phyloP scores from a whole-genome alignment of 129 eudicot species.

The Artemisia annua region DNA sequence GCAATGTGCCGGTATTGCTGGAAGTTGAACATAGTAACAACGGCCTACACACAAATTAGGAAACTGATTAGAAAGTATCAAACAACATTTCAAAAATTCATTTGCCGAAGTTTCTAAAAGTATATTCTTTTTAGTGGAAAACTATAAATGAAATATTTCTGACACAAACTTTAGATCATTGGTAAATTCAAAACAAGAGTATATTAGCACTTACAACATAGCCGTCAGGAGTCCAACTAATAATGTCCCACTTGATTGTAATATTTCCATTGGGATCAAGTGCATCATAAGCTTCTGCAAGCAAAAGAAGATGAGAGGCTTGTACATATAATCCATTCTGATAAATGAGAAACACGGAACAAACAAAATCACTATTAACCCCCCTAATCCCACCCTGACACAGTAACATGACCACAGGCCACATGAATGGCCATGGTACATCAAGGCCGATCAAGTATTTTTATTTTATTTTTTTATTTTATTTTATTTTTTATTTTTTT shows the following conservation, averaged over 20 bases:
- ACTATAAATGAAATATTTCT: background rate
- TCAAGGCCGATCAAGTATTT: constrained; percentile 2
- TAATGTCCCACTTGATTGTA: constrained; percentile 9
- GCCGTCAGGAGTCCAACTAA: constrained; percentile 93
- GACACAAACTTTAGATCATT: background rate
- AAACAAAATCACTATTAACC: too few species aligned
- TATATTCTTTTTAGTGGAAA: too few species aligned
- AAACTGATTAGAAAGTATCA: constrained; percentile 5
- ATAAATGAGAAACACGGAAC: too few species aligned
- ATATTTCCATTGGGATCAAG: too few species aligned
- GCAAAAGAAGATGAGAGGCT: too few species aligned
- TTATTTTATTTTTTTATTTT: too few species aligned
- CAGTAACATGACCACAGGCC: too few species aligned
- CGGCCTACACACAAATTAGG: constrained; percentile 51
- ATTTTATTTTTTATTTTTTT: too few species aligned
- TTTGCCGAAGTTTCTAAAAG: background rate
- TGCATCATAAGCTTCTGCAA: constrained; percentile 43
- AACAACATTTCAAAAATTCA: background rate
- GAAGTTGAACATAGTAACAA: constrained; percentile 86
- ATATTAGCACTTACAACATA: constrained; percentile 70
- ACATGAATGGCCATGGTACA: background rate
- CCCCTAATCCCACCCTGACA: too few species aligned
- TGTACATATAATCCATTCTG: too few species aligned
- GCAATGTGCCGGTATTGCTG: constrained; percentile 90
- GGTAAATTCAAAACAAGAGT: background rate